A percentile compares a stretch with the other conserved stretches of the same genome.
Evolutionary conservation across 2,329 filamentous ascomycete genomes (phyloP).

Genomic region (Cladosporium sp.): DNA sequence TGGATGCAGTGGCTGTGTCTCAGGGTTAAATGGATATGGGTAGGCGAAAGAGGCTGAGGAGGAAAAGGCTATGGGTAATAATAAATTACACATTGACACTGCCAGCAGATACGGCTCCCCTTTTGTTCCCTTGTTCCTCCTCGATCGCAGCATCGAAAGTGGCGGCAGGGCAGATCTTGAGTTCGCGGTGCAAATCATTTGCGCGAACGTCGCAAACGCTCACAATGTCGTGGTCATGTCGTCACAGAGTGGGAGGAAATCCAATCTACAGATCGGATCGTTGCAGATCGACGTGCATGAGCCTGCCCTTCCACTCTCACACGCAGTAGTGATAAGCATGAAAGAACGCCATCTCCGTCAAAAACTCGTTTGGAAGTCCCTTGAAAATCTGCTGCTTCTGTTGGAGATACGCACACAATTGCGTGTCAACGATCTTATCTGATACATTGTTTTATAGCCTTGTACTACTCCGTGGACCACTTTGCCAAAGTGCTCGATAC

Average conservation of each 20-base stretch:
- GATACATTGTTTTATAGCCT: neutral
- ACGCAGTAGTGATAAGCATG: neutral
- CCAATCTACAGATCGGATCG: conserved; percentile 10
- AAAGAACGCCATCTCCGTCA: conserved; percentile 27
- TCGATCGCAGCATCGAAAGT: neutral
- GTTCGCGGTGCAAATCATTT: neutral
- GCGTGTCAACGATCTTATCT: neutral
- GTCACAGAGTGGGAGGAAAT: conserved; percentile 1
- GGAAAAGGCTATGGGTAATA: neutral
- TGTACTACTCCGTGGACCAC: neutral
- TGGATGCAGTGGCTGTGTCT: neutral
- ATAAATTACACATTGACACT: neutral
- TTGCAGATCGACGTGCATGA: conserved; percentile 12
- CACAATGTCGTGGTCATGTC: conserved; percentile 18
- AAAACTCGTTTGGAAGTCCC: neutral
- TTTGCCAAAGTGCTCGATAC: too few species aligned
- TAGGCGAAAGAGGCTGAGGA: neutral
- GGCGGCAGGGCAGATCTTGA: conserved; percentile 2
- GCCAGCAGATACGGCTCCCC: neutral
- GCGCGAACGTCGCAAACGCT: neutral
- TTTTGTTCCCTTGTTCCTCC: neutral
- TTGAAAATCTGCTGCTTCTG: neutral
- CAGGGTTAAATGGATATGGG: neutral
- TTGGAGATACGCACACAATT: neutral
- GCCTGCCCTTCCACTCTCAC: neutral